Percentiles rank a stretch among this genome's conserved stretches.
phyloP scores from a whole-genome alignment of 1,284 basidiomycete genomes.

The Hemileia vastatrix region DNA sequence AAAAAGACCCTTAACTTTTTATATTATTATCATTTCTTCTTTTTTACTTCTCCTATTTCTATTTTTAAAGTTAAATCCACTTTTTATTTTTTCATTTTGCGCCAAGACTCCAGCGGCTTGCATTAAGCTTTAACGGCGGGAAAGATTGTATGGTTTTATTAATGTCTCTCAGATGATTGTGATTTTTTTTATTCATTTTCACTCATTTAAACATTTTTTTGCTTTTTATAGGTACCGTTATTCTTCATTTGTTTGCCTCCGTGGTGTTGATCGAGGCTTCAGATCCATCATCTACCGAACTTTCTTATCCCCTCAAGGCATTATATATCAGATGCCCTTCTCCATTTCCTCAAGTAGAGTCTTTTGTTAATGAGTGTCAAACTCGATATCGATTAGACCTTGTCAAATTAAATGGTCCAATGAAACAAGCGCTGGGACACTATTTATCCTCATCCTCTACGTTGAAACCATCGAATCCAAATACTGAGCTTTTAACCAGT shows the following conservation, averaged over 20 bases:
- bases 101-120: no score
- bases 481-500: conserved; percentile 44
- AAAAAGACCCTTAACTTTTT: no score
- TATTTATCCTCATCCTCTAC: no score
- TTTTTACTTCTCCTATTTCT: no score
- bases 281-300: conserved; percentile 6
- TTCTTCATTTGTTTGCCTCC: conserved; percentile 79
- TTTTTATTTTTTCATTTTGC: no score
- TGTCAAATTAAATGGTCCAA: conserved; percentile 64
- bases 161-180: not conserved
- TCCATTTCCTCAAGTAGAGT: conserved; percentile 73
- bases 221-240: conserved; percentile 66
- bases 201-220: not conserved
- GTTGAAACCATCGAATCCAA: conserved; percentile 48
- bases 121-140: conserved; percentile 92
- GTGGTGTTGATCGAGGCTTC: conserved; percentile 47
- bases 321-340: conserved; percentile 84
- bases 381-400: conserved; percentile 68
- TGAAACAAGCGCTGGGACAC: conserved; percentile 66
- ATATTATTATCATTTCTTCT: no score
- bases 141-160: conserved; percentile 73
- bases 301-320: conserved; percentile 53
- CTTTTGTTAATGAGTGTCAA: conserved; percentile 63
- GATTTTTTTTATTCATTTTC: not conserved
- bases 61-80: no score